Base-by-base conservation (phyloP, 2,329 filamentous ascomycete species). In the Elsinoe batatas region DNA sequence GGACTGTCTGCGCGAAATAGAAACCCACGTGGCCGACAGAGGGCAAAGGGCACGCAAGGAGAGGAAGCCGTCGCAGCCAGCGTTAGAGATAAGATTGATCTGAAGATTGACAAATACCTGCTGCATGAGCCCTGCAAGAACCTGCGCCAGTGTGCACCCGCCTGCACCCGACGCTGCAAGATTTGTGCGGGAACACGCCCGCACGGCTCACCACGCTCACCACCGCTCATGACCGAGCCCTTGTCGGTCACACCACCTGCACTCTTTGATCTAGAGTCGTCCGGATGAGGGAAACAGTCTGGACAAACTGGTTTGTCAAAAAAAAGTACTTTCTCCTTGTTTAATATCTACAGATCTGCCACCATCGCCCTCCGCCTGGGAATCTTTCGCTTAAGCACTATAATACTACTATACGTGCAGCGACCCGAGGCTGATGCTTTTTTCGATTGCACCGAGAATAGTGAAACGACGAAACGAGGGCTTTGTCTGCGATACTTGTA, bases 71-170 rank as follows among this genome's bases (percentile, higher is more conserved):
- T 35, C 13, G 11, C 12, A 36, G 26, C 44, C 44, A 49, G 26
- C 47, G 47, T 51, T 33, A 38, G 47, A 51, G 47, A 51, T 51
- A 35, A 51, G 47, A 51, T 51, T 51, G 47, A 32, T 38, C 32
- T 51, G 32, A 15, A n/a, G n/a, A 51, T 33, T 51, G 47, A 51
- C 47, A 51, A 51, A 51, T 51, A 51, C 47, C 18, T 35, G 47
- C 17, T 18, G 36, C 36, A 30, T 30, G 26, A 30, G 26, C 26
- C 26, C 26, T 30, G 26, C 26, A 30, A 30, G 26, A 30, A 30
- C 4, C 26, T 30, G 26, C 22, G 6, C 22, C 22, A 26, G 22
- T 6, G 3, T 26, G 22, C 26, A 30, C 26, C 26, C 4, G 26
- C 26, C 26, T 30, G 26, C 26, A 30, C 26, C 26, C 26, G 26